These are phyloP conservation scores for Termitomyces eurrhizus DNA, from an alignment of 768 basidiomycete species.

Conservation along the genomic window DNA sequence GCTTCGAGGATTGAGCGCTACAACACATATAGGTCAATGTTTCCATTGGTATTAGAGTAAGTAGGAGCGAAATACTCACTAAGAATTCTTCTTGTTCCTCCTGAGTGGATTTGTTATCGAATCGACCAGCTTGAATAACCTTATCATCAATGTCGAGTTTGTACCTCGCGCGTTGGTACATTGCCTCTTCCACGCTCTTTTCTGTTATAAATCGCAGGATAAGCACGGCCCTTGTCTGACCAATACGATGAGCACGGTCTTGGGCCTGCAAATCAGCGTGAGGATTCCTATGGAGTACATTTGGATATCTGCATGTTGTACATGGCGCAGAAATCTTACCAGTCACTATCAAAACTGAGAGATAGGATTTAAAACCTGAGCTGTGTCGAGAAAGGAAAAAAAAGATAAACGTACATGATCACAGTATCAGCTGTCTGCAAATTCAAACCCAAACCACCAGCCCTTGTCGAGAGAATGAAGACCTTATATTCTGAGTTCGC, in stretches of 20 bases:
- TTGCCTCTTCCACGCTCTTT: slow-evolving; percentile 97
- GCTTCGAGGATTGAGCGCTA: slow-evolving; percentile 89
- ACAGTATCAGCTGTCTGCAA: slow-evolving; percentile 96
- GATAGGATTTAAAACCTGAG: slow-evolving; percentile 10
- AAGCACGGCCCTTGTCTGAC: slow-evolving; percentile 96
- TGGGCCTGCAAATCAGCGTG: slow-evolving; percentile 99
- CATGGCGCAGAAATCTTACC: slow-evolving; percentile 28
- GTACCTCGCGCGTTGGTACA: slow-evolving; percentile 90
- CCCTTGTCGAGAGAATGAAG: slow-evolving; percentile 92
- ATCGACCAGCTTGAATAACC: slow-evolving; percentile 98
- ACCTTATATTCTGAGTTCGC: slow-evolving; percentile 82
- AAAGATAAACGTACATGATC: slow-evolving; percentile 64
- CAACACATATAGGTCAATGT: slow-evolving; percentile 7
- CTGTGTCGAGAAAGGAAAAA: neutral
- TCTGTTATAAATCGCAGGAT: slow-evolving; percentile 97
- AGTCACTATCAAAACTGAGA: slow-evolving; percentile 74
- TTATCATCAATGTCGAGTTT: slow-evolving; percentile 99
- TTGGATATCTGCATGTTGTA: neutral
- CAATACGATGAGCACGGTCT: slow-evolving; percentile 99
- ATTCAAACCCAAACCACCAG: slow-evolving; percentile 92
- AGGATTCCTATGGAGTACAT: slow-evolving; percentile 66
- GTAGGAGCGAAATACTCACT: slow-evolving; percentile 40
- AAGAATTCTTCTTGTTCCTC: slow-evolving; percentile 97
- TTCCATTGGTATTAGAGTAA: neutral
- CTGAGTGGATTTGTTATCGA: slow-evolving; percentile 97